phyloP scores from a whole-genome alignment of 148 eudicot genomes.

The Tetragonia tetragonoides region DNA sequence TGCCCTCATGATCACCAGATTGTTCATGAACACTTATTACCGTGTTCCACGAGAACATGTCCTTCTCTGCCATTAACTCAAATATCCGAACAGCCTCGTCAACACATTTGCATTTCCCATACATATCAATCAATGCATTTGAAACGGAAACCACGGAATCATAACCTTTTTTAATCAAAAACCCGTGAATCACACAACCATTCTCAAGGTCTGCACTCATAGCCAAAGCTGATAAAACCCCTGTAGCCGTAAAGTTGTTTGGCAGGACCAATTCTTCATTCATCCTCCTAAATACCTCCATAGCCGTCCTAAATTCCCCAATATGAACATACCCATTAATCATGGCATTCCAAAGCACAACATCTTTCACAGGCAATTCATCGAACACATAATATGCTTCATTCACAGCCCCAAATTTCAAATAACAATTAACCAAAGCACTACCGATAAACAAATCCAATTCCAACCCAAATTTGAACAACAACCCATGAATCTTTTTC shows the following conservation, averaged over 20 bases:
- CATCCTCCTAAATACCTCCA: slow-evolving; percentile 48
- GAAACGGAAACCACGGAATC: slow-evolving; percentile 39
- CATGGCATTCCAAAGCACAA: slow-evolving; percentile 73
- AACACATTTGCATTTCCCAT: slow-evolving; percentile 60
- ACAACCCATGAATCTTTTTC: slow-evolving; percentile 56
- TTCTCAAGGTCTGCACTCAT: slow-evolving; percentile 42
- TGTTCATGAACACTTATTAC: slow-evolving; percentile 54
- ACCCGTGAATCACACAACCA: slow-evolving; percentile 53
- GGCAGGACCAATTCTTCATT: slow-evolving; percentile 32
- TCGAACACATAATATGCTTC: slow-evolving; percentile 51
- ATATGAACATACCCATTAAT: slow-evolving; percentile 64
- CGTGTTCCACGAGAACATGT: slow-evolving; percentile 71
- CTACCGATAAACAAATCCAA: slow-evolving; percentile 55
- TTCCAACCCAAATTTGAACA: slow-evolving; percentile 59
- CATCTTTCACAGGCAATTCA: slow-evolving; percentile 47
- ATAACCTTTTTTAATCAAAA: slow-evolving; percentile 49
- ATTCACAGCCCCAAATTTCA: slow-evolving; percentile 40
- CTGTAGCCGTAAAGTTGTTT: slow-evolving; percentile 51
- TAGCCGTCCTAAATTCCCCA: slow-evolving; percentile 47
- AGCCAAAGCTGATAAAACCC: slow-evolving; percentile 53
- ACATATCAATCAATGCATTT: slow-evolving; percentile 71
- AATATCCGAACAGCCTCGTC: slow-evolving; percentile 39
- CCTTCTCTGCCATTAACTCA: slow-evolving; percentile 45
- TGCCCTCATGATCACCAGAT: slow-evolving; percentile 49
- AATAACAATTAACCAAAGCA: slow-evolving; percentile 52